Conservation (phyloP, 768 basidiomycete species). For the Leccinum longicurvipes region DNA sequence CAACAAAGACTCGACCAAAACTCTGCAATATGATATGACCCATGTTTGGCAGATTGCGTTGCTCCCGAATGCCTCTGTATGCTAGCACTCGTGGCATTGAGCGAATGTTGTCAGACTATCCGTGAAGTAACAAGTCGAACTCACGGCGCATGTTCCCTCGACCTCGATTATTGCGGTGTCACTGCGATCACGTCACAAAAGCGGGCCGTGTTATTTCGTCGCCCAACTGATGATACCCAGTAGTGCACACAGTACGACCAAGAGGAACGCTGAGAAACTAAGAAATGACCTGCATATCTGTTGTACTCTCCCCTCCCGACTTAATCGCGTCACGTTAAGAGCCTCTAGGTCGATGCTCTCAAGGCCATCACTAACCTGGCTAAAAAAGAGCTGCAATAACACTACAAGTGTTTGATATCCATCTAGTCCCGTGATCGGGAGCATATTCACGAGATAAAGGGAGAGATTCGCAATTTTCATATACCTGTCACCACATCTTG, state of each 20-base stretch:
- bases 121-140: not conserved
- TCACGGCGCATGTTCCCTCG: not conserved
- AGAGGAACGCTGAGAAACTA: slow-evolving; percentile 16
- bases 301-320: slow-evolving; percentile 12
- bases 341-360: slow-evolving; percentile 23
- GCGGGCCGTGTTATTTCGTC: slow-evolving; percentile 11
- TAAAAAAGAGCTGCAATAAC: slow-evolving; percentile 24
- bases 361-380: not conserved
- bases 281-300: slow-evolving; percentile 15
- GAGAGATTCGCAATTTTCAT: slow-evolving; percentile 67
- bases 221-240: slow-evolving; percentile 18
- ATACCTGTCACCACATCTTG: slow-evolving; percentile 43
- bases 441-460: slow-evolving; percentile 76
- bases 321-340: not conserved
- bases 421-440: slow-evolving; percentile 71
- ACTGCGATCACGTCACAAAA: not conserved
- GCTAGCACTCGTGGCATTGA: no score
- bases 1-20: slow-evolving; percentile 12
- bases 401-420: slow-evolving; percentile 56
- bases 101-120: not conserved
- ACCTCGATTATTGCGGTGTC: not conserved
- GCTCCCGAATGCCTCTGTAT: not conserved
- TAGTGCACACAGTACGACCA: slow-evolving; percentile 22
- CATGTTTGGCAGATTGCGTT: not conserved
- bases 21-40: not conserved